These are phyloP conservation scores for Cudoniella acicularis DNA, from an alignment of 495 filamentous ascomycete species.

Conservation along the genomic window DNA sequence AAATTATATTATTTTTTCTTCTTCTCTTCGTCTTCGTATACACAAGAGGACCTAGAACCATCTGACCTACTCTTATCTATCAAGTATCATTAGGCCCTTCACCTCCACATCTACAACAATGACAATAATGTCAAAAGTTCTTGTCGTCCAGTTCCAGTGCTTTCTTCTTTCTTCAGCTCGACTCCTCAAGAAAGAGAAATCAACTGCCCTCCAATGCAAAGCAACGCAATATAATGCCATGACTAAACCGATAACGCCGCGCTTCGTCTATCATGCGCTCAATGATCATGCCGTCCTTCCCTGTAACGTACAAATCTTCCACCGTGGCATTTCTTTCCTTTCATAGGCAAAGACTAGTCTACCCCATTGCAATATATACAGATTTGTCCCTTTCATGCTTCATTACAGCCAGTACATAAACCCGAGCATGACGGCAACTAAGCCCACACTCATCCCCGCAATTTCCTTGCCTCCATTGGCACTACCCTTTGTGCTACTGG, in stretches of 20 bases:
- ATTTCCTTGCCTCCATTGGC: constrained; percentile 43
- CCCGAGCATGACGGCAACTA: constrained; percentile 51
- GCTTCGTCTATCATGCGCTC: constrained; percentile 14
- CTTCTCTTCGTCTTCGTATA: too few relatives aligned
- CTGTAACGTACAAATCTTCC: background rate
- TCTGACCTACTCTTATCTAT: too few relatives aligned
- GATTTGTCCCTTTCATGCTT: background rate
- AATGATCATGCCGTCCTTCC: background rate
- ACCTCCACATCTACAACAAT: too few relatives aligned
- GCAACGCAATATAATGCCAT: too few relatives aligned
- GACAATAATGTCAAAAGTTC: background rate
- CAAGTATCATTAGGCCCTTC: too few relatives aligned
- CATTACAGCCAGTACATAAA: constrained; percentile 48
- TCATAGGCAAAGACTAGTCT: background rate
- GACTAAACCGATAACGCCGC: constrained; percentile 3
- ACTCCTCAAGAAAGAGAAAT: background rate
- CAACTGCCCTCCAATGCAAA: background rate
- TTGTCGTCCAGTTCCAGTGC: background rate
- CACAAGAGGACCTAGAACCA: too few relatives aligned
- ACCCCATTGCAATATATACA: constrained; percentile 1
- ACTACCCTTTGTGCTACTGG: constrained; percentile 15
- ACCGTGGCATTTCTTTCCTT: background rate
- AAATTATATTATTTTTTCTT: too few relatives aligned
- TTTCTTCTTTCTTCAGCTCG: background rate
- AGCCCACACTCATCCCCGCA: constrained; percentile 47